Percentiles rank a stretch among this genome's conserved stretches.
Conservation (phyloP, 2,329 filamentous ascomycete genomes). For the Whalleya microplaca region DNA sequence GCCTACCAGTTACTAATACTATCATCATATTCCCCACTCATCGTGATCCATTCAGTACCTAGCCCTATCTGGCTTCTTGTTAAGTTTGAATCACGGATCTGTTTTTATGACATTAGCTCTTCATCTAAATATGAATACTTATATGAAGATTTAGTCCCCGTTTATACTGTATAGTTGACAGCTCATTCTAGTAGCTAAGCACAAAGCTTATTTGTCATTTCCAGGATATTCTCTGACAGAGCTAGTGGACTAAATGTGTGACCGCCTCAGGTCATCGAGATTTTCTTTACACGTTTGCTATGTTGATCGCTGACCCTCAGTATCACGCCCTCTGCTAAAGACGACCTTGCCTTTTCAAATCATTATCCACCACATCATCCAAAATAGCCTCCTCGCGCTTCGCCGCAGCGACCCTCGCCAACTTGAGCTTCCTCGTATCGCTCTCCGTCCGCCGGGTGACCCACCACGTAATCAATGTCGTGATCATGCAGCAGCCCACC, state of each 20-base stretch:
- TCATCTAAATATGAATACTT: background rate
- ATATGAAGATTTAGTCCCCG: background rate
- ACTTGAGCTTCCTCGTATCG: slow-evolving; percentile 49
- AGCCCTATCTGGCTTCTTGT: background rate
- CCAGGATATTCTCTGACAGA: background rate
- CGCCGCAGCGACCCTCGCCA: slow-evolving; percentile 44
- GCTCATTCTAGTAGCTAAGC: too few species aligned
- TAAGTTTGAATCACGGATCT: background rate
- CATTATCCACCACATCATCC: slow-evolving; percentile 47
- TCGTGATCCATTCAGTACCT: background rate
- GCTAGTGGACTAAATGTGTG: background rate
- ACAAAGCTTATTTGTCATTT: too few species aligned
- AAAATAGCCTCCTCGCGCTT: slow-evolving; percentile 46
- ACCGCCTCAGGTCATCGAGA: background rate
- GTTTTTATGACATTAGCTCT: background rate
- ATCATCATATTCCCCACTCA: background rate
- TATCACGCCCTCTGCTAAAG: slow-evolving; percentile 10
- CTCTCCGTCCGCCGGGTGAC: slow-evolving; percentile 47
- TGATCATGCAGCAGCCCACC: slow-evolving; percentile 46
- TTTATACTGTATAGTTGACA: background rate
- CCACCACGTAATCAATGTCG: slow-evolving; percentile 49
- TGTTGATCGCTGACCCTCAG: background rate
- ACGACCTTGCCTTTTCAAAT: slow-evolving; percentile 32
- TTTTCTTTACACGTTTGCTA: background rate
- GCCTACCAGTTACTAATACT: background rate